Percentiles rank a stretch among this genome's conserved stretches.
phyloP scores from a whole-genome alignment of 2,329 filamentous ascomycete genomes.

The Aureobasidium sp. region DNA sequence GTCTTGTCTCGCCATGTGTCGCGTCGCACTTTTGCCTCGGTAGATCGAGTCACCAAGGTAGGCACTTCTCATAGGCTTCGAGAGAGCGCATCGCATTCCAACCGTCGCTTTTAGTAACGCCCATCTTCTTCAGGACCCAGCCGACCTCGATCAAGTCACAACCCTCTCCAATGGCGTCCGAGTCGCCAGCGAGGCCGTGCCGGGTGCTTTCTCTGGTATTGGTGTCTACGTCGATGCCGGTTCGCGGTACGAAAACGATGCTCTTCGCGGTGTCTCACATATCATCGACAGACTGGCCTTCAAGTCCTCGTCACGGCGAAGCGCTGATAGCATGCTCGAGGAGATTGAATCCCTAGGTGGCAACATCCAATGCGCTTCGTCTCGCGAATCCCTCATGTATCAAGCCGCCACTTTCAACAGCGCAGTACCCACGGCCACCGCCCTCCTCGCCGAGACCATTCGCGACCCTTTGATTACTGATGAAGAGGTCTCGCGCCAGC shows the following conservation, averaged over 20 bases:
- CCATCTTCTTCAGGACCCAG: slow-evolving; percentile 55
- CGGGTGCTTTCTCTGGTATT: slow-evolving; percentile 88
- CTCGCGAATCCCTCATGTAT: slow-evolving; percentile 95
- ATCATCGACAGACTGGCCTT: slow-evolving; percentile 94
- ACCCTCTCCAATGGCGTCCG: slow-evolving; percentile 86
- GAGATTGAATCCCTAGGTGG: slow-evolving; percentile 80
- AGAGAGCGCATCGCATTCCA: slow-evolving; percentile 6
- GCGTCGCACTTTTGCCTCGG: slow-evolving; percentile 3
- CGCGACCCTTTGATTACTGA: slow-evolving; percentile 77
- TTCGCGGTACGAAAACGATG: slow-evolving; percentile 83
- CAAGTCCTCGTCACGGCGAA: slow-evolving; percentile 68
- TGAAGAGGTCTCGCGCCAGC: slow-evolving; percentile 75
- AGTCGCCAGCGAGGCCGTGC: slow-evolving; percentile 88
- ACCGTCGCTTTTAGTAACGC: slow-evolving; percentile 7
- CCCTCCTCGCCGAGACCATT: slow-evolving; percentile 85
- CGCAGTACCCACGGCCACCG: slow-evolving; percentile 73
- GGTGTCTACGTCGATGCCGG: slow-evolving; percentile 95
- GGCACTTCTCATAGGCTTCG: not conserved
- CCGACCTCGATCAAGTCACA: slow-evolving; percentile 79
- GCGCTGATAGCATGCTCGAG: slow-evolving; percentile 79
- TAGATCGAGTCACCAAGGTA: slow-evolving; percentile 2
- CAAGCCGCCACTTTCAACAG: slow-evolving; percentile 97
- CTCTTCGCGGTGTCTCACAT: slow-evolving; percentile 82
- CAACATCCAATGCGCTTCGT: slow-evolving; percentile 94
- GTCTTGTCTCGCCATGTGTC: not conserved